A percentile compares a stretch with the other conserved stretches of the same genome.
Conservation (phyloP, 352 stramenopile species). For the Phytopythium delawarense region DNA sequence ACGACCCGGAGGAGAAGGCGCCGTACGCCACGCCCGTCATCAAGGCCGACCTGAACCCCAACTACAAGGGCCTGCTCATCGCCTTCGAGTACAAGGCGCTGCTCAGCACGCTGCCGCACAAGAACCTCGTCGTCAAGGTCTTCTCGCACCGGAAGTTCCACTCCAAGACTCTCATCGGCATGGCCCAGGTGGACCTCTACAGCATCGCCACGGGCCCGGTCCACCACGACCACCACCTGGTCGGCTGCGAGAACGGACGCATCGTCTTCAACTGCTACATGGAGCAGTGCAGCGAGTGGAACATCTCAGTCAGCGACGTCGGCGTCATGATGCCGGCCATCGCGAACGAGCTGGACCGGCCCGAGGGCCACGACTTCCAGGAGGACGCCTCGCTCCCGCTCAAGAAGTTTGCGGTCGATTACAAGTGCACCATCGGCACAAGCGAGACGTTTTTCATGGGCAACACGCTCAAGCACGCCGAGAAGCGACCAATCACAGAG, state of each 20-base stretch:
- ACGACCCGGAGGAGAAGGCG: constrained; percentile 56
- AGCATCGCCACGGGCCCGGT: constrained; percentile 81
- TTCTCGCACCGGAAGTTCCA: constrained; percentile 81
- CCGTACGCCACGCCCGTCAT: constrained; percentile 82
- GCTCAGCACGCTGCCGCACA: constrained; percentile 54
- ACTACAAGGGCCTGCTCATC: constrained; percentile 85
- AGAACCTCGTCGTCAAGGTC: constrained; percentile 68
- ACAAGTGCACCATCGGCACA: constrained; percentile 88
- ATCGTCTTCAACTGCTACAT: constrained; percentile 92
- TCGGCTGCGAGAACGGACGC: constrained; percentile 81
- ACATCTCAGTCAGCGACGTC: constrained; percentile 85
- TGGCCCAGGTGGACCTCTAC: constrained; percentile 74
- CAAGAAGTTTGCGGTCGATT: constrained; percentile 88
- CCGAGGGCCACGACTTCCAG: constrained; percentile 87
- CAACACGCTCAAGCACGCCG: constrained; percentile 76
- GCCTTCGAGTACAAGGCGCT: constrained; percentile 81
- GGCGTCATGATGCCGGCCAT: constrained; percentile 88
- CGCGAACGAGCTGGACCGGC: constrained; percentile 82
- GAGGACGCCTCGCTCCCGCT: constrained; percentile 84
- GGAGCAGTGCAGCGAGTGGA: constrained; percentile 89
- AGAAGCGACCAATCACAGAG: constrained; percentile 70
- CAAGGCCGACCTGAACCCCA: constrained; percentile 84
- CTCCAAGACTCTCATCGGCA: constrained; percentile 72
- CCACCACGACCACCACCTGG: constrained; percentile 85
- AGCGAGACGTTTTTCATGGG: constrained; percentile 86